phyloP scores from a whole-genome alignment of 768 basidiomycete species.

The Leccinum incarnatum region DNA sequence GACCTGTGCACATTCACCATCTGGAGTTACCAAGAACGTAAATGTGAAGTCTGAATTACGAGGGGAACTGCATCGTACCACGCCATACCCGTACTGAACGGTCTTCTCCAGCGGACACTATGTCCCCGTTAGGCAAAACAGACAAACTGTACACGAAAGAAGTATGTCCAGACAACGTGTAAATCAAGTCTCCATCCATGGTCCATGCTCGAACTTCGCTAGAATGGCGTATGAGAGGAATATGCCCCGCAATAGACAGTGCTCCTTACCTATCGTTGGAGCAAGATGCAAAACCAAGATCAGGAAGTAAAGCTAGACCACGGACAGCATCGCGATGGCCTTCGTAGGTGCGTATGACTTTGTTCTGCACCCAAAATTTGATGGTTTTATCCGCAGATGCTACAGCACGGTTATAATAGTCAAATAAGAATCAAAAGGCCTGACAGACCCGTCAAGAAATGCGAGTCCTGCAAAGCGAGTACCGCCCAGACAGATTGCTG shows the following conservation, averaged over 20 bases:
- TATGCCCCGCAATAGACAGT: not conserved
- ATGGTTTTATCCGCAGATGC: slow-evolving; percentile 96
- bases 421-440: not conserved
- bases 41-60: not conserved
- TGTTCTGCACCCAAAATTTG: slow-evolving; percentile 81
- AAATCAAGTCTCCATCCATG: slow-evolving; percentile 71
- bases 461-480: slow-evolving; percentile 68
- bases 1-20: slow-evolving; percentile 85
- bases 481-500: slow-evolving; percentile 95
- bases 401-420: slow-evolving; percentile 28
- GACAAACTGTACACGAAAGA: slow-evolving; percentile 94
- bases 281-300: slow-evolving; percentile 92
- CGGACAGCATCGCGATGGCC: slow-evolving; percentile 94
- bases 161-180: slow-evolving; percentile 88
- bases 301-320: slow-evolving; percentile 72
- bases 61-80: slow-evolving; percentile 44
- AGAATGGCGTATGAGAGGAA: slow-evolving; percentile 4
- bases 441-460: slow-evolving; percentile 76
- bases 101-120: slow-evolving; percentile 94
- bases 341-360: slow-evolving; percentile 67
- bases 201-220: slow-evolving; percentile 95
- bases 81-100: slow-evolving; percentile 90
- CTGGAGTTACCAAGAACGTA: slow-evolving; percentile 36
- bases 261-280: slow-evolving; percentile 80
- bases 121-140: slow-evolving; percentile 74